Conservation (phyloP, 768 basidiomycete species). For the Lyophyllum semitale region DNA sequence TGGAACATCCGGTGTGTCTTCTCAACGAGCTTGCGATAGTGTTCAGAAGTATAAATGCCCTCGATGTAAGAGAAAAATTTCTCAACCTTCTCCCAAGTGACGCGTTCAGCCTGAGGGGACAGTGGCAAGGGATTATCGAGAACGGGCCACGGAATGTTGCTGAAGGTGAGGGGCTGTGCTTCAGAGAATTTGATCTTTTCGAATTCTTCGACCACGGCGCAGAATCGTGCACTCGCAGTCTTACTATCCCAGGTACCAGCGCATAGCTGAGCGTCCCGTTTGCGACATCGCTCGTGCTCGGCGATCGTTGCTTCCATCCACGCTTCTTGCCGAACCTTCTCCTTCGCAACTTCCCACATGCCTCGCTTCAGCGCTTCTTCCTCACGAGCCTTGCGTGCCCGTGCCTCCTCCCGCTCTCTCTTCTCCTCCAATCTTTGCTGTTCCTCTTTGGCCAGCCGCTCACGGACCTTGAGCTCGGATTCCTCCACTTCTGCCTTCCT, state of each 20-base stretch:
- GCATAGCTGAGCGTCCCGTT: slow-evolving; percentile 4
- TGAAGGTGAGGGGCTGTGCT: neutral
- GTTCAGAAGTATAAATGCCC: slow-evolving; percentile 37
- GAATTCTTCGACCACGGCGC: slow-evolving; percentile 6
- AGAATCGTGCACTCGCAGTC: slow-evolving; percentile 6
- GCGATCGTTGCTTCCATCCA: slow-evolving; percentile 10
- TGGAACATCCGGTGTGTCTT: slow-evolving; percentile 58
- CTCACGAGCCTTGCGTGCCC: neutral
- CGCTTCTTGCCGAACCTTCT: slow-evolving; percentile 1
- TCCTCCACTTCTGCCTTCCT: slow-evolving; percentile 9
- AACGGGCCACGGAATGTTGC: slow-evolving; percentile 4
- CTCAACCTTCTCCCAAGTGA: slow-evolving; percentile 54
- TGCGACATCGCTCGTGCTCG: slow-evolving; percentile 10
- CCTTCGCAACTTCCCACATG: too few relatives aligned
- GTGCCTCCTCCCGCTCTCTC: slow-evolving; percentile 3
- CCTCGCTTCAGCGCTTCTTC: slow-evolving; percentile 1
- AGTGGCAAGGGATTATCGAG: slow-evolving; percentile 1
- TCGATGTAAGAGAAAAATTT: slow-evolving; percentile 48
- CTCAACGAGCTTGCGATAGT: slow-evolving; percentile 51
- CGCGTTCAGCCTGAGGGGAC: neutral
- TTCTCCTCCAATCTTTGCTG: neutral
- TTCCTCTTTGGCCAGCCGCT: slow-evolving; percentile 6
- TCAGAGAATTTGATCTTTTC: slow-evolving; percentile 23
- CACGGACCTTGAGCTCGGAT: slow-evolving; percentile 6
- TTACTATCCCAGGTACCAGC: neutral